Percentiles rank a stretch among this genome's conserved stretches.
These are phyloP conservation scores for Sporothrix curviconia DNA, from an alignment of 2,329 filamentous ascomycete species.

Conservation along the genomic window DNA sequence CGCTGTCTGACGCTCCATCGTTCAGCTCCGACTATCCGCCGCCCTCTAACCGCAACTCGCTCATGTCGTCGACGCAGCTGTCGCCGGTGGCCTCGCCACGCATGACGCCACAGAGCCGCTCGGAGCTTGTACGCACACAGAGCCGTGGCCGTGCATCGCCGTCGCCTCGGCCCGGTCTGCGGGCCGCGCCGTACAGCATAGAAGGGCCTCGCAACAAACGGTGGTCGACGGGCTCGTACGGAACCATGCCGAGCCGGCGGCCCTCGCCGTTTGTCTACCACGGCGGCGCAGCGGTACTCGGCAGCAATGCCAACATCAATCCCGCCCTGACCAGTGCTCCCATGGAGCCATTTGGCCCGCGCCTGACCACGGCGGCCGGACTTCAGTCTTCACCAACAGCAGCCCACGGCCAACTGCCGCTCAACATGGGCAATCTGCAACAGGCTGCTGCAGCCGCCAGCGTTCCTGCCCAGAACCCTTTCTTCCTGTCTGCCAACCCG, in stretches of 20 bases:
- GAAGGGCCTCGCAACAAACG: conserved; percentile 62
- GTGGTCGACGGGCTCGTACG: conserved; percentile 72
- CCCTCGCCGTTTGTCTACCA: conserved; percentile 58
- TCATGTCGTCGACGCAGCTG: conserved; percentile 63
- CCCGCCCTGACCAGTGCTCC: no score
- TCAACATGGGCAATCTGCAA: conserved; percentile 51
- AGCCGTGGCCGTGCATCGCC: conserved; percentile 66
- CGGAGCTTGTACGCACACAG: conserved; percentile 55
- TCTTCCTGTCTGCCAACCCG: conserved; percentile 40
- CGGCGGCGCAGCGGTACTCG: background rate
- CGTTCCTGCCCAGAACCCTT: conserved; percentile 44
- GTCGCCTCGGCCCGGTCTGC: conserved; percentile 60
- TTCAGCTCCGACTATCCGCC: conserved; percentile 62
- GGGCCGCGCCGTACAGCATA: conserved; percentile 64
- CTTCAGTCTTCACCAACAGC: conserved; percentile 46
- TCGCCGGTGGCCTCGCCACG: conserved; percentile 67
- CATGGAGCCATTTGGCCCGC: conserved; percentile 53
- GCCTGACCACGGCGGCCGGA: conserved; percentile 39
- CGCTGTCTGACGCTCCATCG: conserved; percentile 60
- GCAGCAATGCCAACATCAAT: background rate
- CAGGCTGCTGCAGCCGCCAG: conserved; percentile 31
- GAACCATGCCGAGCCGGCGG: conserved; percentile 47
- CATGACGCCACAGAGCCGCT: conserved; percentile 54
- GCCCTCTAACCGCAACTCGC: conserved; percentile 60
- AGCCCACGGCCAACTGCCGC: conserved; percentile 41